Evolutionary conservation across 768 basidiomycete species (phyloP).

Genomic region (Boletus sp.): DNA sequence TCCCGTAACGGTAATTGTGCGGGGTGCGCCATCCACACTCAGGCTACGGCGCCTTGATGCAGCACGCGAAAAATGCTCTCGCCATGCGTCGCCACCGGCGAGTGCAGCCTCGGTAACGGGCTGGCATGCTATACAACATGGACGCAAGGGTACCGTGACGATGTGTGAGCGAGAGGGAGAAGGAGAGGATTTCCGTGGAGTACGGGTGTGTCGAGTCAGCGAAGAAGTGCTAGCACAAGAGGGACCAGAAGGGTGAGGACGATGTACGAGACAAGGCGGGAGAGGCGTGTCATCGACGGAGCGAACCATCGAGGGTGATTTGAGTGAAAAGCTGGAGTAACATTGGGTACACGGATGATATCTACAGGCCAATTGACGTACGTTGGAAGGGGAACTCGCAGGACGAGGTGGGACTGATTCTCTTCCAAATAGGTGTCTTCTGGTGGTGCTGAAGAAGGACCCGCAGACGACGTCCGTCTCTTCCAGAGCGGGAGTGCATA

Average conservation of each 20-base stretch:
- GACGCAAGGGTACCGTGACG: constrained; percentile 62
- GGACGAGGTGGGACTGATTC: constrained; percentile 42
- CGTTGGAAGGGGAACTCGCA: constrained; percentile 65
- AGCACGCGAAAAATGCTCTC: constrained; percentile 59
- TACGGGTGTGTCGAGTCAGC: constrained; percentile 11
- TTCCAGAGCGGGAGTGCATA: constrained; percentile 71
- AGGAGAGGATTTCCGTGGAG: constrained; percentile 21
- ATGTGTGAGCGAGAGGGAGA: constrained; percentile 38
- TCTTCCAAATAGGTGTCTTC: constrained; percentile 28
- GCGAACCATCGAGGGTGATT: constrained; percentile 40
- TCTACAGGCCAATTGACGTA: constrained; percentile 29
- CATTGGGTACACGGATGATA: not conserved
- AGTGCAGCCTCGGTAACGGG: constrained; percentile 54
- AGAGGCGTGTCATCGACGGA: constrained; percentile 35
- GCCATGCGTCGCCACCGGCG: constrained; percentile 54
- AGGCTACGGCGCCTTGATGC: constrained; percentile 56
- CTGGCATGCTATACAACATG: constrained; percentile 67
- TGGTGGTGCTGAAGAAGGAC: constrained; percentile 21
- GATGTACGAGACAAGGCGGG: constrained; percentile 55
- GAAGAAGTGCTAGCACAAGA: not conserved
- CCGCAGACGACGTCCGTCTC: constrained; percentile 25
- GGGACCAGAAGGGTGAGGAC: constrained; percentile 27
- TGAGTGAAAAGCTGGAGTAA: constrained; percentile 40
- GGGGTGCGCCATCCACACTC: constrained; percentile 35
- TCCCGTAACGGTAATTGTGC: constrained; percentile 27